Conservation (phyloP, 2,329 filamentous ascomycete species). For the Beauveria sp. region DNA sequence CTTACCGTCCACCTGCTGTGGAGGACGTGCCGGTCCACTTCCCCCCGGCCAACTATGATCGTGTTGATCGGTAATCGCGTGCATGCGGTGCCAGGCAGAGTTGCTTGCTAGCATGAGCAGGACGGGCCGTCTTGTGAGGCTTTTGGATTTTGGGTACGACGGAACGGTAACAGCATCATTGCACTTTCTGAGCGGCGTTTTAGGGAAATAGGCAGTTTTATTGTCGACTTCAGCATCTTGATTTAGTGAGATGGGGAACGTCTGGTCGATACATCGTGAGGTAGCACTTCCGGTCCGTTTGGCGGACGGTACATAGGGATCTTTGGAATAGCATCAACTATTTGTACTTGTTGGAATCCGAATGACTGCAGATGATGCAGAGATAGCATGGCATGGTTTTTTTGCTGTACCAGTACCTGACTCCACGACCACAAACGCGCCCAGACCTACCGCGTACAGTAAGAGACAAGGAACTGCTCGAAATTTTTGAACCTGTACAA, state of each 20-base stretch:
- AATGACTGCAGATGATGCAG: neutral
- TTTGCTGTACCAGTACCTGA: too few species aligned
- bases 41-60: constrained; percentile 6
- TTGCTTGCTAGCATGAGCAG: neutral
- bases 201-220: neutral
- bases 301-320: neutral
- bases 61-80: neutral
- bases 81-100: too few species aligned
- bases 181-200: constrained; percentile 9
- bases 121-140: neutral
- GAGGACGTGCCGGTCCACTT: constrained; percentile 10
- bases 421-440: neutral
- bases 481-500: neutral
- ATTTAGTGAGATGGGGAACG: neutral
- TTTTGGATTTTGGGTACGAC: neutral
- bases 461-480: neutral
- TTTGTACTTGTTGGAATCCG: neutral
- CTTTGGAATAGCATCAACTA: constrained; percentile 1
- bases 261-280: neutral
- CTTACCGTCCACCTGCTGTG: constrained; percentile 19
- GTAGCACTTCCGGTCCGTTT: neutral
- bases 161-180: constrained; percentile 4
- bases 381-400: too few species aligned
- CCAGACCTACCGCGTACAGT: neutral
- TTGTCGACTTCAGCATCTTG: neutral